These are phyloP conservation scores for Tetrapyrgos nigripes DNA, from an alignment of 1,284 basidiomycete species.

Conservation along the genomic window DNA sequence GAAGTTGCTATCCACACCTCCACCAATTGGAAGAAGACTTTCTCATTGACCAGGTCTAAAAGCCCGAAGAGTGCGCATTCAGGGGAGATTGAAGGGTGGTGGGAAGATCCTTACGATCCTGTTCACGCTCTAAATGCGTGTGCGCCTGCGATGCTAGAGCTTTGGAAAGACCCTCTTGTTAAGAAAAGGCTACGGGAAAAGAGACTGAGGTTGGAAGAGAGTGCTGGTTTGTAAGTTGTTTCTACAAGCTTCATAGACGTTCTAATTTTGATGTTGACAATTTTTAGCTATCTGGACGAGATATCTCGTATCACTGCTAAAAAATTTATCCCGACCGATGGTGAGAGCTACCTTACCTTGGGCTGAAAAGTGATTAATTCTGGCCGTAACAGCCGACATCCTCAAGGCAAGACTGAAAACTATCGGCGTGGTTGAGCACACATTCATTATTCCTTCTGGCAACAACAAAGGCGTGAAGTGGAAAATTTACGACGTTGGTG, in stretches of 20 bases:
- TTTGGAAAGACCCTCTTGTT: slow-evolving; percentile 76
- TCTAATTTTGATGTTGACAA: slow-evolving; percentile 18
- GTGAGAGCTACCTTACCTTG: slow-evolving; percentile 45
- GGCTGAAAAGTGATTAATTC: background rate
- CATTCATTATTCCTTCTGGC: slow-evolving; percentile 67
- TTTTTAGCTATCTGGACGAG: slow-evolving; percentile 74
- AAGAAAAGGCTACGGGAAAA: slow-evolving; percentile 65
- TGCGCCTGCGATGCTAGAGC: slow-evolving; percentile 65
- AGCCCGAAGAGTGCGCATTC: slow-evolving; percentile 70
- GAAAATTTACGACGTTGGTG: slow-evolving; percentile 86
- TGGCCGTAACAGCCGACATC: slow-evolving; percentile 63
- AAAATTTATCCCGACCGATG: slow-evolving; percentile 80
- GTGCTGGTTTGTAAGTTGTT: slow-evolving; percentile 76
- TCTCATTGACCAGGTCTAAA: slow-evolving; percentile 62
- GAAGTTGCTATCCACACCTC: slow-evolving; percentile 70
- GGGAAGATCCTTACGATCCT: slow-evolving; percentile 83
- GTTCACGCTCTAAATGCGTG: slow-evolving; percentile 72
- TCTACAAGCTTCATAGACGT: slow-evolving; percentile 15
- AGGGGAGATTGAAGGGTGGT: slow-evolving; percentile 78
- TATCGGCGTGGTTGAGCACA: slow-evolving; percentile 78
- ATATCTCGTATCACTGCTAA: slow-evolving; percentile 79
- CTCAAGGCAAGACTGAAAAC: slow-evolving; percentile 76
- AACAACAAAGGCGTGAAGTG: slow-evolving; percentile 67
- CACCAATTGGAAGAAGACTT: slow-evolving; percentile 76
- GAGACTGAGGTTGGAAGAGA: slow-evolving; percentile 74